These are phyloP conservation scores for Oryza nivara DNA, from an alignment of 176 grass and related monocot species.

Conservation along the genomic window DNA sequence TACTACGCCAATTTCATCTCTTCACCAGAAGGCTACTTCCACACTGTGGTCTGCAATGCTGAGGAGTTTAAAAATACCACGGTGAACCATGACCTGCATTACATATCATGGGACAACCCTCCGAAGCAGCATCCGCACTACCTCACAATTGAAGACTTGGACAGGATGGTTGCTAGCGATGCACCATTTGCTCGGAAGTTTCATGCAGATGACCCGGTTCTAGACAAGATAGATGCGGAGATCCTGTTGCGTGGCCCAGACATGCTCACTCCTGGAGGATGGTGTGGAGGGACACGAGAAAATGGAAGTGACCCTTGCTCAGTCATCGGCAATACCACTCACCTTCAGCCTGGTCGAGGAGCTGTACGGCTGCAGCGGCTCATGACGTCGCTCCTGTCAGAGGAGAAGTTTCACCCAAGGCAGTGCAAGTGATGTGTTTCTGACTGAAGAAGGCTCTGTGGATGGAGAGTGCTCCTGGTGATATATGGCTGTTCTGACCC, in stretches of 20 bases:
- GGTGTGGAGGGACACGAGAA: slow-evolving; percentile 47
- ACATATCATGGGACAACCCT: slow-evolving; percentile 74
- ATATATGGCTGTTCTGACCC: neutral
- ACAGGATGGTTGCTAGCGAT: slow-evolving; percentile 53
- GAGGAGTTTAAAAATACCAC: slow-evolving; percentile 65
- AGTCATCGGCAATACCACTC: slow-evolving; percentile 39
- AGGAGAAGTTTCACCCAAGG: slow-evolving; percentile 67
- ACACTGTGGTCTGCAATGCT: slow-evolving; percentile 66
- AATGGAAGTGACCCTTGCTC: slow-evolving; percentile 61
- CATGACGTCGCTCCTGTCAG: slow-evolving; percentile 34
- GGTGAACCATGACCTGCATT: slow-evolving; percentile 74
- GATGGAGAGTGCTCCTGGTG: slow-evolving; percentile 29
- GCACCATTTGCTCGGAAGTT: slow-evolving; percentile 69
- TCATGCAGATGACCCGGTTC: slow-evolving; percentile 49
- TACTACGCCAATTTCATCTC: slow-evolving; percentile 80
- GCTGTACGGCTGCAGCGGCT: slow-evolving; percentile 53
- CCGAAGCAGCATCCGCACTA: slow-evolving; percentile 74
- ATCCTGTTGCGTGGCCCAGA: slow-evolving; percentile 45
- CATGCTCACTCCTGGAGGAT: slow-evolving; percentile 56
- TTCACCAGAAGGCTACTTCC: slow-evolving; percentile 72
- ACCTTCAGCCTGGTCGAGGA: slow-evolving; percentile 48
- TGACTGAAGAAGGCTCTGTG: slow-evolving; percentile 17
- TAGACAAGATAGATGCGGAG: slow-evolving; percentile 56
- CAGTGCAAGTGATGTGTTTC: slow-evolving; percentile 56
- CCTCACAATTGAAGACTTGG: slow-evolving; percentile 43